phyloP scores from a whole-genome alignment of 1,139 yeast species.

The Waltiozyma sp. region DNA sequence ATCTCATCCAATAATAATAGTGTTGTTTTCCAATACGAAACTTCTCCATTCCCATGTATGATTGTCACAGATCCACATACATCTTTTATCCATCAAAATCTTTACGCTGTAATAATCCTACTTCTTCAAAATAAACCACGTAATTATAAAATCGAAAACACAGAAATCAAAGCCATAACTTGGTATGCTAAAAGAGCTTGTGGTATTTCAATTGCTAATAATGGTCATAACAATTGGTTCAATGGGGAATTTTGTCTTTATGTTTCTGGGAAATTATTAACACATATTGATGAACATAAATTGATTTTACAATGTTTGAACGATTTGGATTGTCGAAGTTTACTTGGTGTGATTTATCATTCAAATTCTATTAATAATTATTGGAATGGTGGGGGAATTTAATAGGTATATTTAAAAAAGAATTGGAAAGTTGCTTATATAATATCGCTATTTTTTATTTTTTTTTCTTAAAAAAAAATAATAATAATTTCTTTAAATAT shows the following conservation, averaged over 20 bases:
- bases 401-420: no score
- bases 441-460: no score
- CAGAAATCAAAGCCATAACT: conserved; percentile 12
- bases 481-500: no score
- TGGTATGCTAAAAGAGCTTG: conserved; percentile 33
- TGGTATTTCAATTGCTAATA: conserved; percentile 20
- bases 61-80: conserved; percentile 3
- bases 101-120: conserved; percentile 10
- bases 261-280: conserved; percentile 29
- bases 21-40: conserved; percentile 7
- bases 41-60: conserved; percentile 26
- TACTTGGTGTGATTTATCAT: neutral
- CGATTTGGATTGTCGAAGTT: conserved; percentile 17
- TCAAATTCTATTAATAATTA: neutral
- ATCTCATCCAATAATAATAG: neutral
- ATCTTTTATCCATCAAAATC: conserved; percentile 3
- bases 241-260: conserved; percentile 19
- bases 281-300: conserved; percentile 29
- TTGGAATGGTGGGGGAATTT: neutral
- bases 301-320: conserved; percentile 22
- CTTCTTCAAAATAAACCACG: conserved; percentile 29
- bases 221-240: conserved; percentile 13
- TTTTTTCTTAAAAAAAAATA: no score
- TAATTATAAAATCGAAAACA: conserved; percentile 13
- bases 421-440: no score